Evolutionary conservation across 192 early-diverging fungal genomes (phyloP), one percentile per base, ranked within the genome.

Genomic region (Entomortierella chlamydospora): DNA sequence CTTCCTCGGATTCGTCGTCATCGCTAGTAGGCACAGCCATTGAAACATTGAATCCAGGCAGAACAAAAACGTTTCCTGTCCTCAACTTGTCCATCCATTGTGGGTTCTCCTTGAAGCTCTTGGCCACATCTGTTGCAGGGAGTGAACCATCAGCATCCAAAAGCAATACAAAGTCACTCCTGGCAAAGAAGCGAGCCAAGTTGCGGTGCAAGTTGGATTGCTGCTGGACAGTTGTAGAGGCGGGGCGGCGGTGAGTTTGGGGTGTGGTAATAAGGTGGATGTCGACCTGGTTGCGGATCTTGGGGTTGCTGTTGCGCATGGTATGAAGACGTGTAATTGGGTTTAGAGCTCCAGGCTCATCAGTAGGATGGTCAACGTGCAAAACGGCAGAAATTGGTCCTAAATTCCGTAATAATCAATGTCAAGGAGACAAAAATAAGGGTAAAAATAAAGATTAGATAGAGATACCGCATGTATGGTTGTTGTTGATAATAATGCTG

Each of bases 301-400:
- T 72, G 5, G 78, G 70, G 28, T 81, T 83, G 49, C 73, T 62
- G 53, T 69, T 83, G 37, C 76, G 78, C 42, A 81, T 45, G 18
- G 82, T 63, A n/a, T 68, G 56, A 23, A 83, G 71, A 12, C 47
- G 37, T 1, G 49, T 67, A 51, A 84, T 61, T 23, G 78, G 59
- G 66, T 58, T 61, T 25, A 42, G 11, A 4, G 68, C 57, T 52
- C 62, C 57, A 15, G 64, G 57, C 47, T 41, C n/a, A 52, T 68
- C 23, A 5, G 61, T 47, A 33, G 61, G 62, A 6, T 70, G 45
- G 12, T 70, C 68, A 11, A 86, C 55, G 53, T 89, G 88, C 53
- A 89, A 47, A 22, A 84, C 83, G 1, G 81, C 88, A 5, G 88
- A 87, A 13, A 89, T 84, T 12, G 85, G 86, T 3, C 86, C 88